phyloP scores from a whole-genome alignment of 2,329 filamentous ascomycete genomes.

The Cladosporium oxysporum region DNA sequence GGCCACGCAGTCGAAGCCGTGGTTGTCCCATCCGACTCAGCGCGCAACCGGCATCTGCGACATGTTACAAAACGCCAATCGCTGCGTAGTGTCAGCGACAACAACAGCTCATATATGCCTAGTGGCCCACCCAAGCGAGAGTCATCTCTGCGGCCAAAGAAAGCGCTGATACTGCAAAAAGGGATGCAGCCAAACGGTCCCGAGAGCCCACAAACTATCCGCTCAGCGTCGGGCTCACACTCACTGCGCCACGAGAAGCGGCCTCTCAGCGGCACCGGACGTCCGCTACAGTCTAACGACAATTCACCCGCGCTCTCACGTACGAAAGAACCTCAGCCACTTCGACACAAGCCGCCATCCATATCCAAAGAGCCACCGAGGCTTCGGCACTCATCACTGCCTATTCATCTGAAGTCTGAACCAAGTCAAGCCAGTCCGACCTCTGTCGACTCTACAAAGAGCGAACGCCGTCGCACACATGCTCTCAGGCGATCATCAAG shows the following conservation, averaged over 20 bases:
- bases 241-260: slow-evolving; percentile 19
- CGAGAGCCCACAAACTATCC: not conserved
- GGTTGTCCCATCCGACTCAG: slow-evolving; percentile 10
- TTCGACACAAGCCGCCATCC: not conserved
- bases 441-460: not conserved
- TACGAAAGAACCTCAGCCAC: not conserved
- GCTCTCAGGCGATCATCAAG: slow-evolving; percentile 11
- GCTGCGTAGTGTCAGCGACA: slow-evolving; percentile 17
- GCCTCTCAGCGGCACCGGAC: slow-evolving; percentile 13
- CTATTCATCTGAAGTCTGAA: not conserved
- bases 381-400: slow-evolving; percentile 14
- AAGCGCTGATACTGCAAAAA: not conserved
- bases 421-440: not conserved
- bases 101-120: slow-evolving; percentile 13
- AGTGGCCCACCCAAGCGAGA: not conserved
- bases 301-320: not conserved
- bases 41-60: slow-evolving; percentile 12
- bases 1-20: slow-evolving; percentile 8
- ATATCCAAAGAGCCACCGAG: not conserved
- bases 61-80: slow-evolving; percentile 20
- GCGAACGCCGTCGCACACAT: slow-evolving; percentile 1
- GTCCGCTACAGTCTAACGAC: slow-evolving; percentile 14
- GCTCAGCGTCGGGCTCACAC: slow-evolving; percentile 16
- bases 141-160: slow-evolving; percentile 4
- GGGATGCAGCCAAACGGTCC: not conserved